A percentile compares a stretch with the other conserved stretches of the same genome.
phyloP scores from a whole-genome alignment of 73 alveolate species.

The Stentor coeruleus region DNA sequence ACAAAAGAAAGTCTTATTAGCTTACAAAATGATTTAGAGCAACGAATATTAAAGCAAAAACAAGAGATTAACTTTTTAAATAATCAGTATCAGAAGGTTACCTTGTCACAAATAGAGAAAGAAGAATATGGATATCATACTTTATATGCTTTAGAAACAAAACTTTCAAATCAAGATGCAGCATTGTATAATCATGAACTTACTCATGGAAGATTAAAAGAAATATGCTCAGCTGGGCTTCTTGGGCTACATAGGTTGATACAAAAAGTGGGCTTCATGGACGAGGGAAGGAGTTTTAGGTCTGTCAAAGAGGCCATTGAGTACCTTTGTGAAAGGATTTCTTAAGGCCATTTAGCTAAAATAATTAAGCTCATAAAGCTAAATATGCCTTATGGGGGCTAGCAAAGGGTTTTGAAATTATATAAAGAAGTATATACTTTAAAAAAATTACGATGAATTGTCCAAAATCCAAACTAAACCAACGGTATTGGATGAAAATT shows the following conservation, averaged over 20 bases:
- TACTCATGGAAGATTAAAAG: neutral
- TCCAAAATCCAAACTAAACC: no score
- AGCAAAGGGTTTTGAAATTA: no score
- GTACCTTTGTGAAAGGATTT: constrained; percentile 25
- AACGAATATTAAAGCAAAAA: neutral
- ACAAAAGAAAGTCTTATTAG: neutral
- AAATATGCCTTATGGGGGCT: no score
- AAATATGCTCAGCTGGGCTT: neutral
- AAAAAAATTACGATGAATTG: no score
- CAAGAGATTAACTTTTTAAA: neutral
- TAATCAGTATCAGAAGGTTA: neutral
- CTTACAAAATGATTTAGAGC: constrained; percentile 1
- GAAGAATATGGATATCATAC: constrained; percentile 23
- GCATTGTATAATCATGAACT: neutral
- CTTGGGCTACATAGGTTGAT: neutral
- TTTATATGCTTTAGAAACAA: neutral
- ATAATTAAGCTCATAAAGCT: no score
- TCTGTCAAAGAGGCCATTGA: constrained; percentile 17
- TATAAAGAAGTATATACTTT: no score
- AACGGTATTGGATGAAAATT: no score
- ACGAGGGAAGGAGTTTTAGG: neutral
- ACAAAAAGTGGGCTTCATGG: neutral
- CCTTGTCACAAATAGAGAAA: neutral
- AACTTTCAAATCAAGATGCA: neutral
- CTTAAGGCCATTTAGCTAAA: no score